Evolutionary conservation across 2,329 filamentous ascomycete genomes (phyloP).

Genomic region (Plectosphaerella plurivora): DNA sequence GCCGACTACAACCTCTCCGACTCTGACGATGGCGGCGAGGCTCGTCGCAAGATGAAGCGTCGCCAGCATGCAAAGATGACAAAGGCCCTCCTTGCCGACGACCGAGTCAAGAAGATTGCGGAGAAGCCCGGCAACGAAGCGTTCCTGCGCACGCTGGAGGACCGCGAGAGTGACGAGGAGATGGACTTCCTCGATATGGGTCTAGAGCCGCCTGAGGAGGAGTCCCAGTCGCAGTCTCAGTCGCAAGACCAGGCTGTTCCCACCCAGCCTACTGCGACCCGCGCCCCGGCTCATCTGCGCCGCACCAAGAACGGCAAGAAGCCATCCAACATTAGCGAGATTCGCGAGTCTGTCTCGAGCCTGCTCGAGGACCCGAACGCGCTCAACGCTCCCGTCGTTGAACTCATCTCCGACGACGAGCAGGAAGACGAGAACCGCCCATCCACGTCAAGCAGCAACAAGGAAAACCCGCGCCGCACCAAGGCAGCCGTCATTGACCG

Average conservation of each 20-base stretch:
- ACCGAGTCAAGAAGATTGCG: conserved; percentile 85
- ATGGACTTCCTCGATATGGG: conserved; percentile 65
- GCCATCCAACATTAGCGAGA: conserved; percentile 72
- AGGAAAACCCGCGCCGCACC: conserved; percentile 42
- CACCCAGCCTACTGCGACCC: conserved; percentile 40
- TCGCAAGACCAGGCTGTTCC: conserved; percentile 33
- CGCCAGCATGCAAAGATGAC: conserved; percentile 89
- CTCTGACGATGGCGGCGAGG: conserved; percentile 81
- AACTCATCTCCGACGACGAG: conserved; percentile 47
- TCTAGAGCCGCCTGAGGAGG: conserved; percentile 10
- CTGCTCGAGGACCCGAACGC: conserved; percentile 66
- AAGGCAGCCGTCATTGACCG: conserved; percentile 62
- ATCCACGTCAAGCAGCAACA: conserved; percentile 29
- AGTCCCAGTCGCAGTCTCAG: conserved; percentile 4
- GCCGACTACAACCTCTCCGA: conserved; percentile 83
- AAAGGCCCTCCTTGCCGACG: conserved; percentile 80
- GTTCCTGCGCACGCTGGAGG: conserved; percentile 86
- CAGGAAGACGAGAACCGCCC: conserved; percentile 37
- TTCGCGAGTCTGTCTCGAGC: conserved; percentile 78
- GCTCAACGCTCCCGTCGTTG: conserved; percentile 42
- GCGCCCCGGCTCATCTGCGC: conserved; percentile 56
- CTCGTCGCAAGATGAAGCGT: conserved; percentile 74
- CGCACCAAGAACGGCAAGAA: conserved; percentile 60
- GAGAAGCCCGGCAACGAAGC: conserved; percentile 85
- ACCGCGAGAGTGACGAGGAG: conserved; percentile 71